Evolutionary conservation across 805 yeast genomes (phyloP), one percentile per base, ranked within the genome.

Genomic region (Kodamaea restingae): DNA sequence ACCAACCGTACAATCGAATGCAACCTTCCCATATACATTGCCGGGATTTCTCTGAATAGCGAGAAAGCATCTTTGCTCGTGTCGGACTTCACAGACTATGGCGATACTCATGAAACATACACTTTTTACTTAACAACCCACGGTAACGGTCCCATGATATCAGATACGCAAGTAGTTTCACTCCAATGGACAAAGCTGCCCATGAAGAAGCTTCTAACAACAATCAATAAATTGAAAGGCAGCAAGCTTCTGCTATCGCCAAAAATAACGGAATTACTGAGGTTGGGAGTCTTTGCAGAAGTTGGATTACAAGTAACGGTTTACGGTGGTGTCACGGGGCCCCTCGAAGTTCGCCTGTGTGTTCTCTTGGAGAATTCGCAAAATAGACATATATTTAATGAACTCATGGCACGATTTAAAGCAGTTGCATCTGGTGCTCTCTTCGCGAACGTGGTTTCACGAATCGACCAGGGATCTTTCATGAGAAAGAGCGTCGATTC

Each of bases 41-140:
- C 40, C 8, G 36, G 41, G 7, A 36, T 42, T 15, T 26, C 25
- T 29, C 18, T 29, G 15, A 38, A 22, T 11, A 36, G 28, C n/a
- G 30, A 17, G 39, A 38, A 33, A 22, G 43, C 40, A 10, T 14
- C 15, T 18, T 14, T 42, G 4, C 33, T 45, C 15, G 38, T 40
- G 17, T 35, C 49, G 2, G 49, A 45, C 24, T 45, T 42, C 22
- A 45, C 43, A 15, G 12, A 30, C n/a, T 30, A 30, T 12, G 21
- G 21, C 10, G 17, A 14, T 7, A 12, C 15, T 4, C 10, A 6
- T 10, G 5, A 5, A 12, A 8, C 22, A 8, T 8, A 27, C 7
- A 14, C 10, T 12, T 27, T 27, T 27, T 12, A 7, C 15, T 27
- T 27, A 12, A 27, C 17, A 4, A 27, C 31, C 5, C 15, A 12